Percentiles rank a stretch among this genome's conserved stretches.
Evolutionary conservation across 1,284 basidiomycete species (phyloP).

Genomic region (Lignosus rhinocerotis): DNA sequence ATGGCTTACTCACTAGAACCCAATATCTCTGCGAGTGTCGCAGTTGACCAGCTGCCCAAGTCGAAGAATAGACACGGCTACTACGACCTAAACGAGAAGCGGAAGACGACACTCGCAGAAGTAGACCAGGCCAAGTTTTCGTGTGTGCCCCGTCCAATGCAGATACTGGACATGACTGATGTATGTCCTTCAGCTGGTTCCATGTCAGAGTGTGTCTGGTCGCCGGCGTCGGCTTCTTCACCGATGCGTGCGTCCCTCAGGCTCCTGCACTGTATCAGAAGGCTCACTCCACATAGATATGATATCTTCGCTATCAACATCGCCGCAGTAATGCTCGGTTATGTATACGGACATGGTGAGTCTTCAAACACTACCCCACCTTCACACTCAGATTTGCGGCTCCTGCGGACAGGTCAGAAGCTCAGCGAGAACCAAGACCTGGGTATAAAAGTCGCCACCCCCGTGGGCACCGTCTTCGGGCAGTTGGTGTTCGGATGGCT

Average conservation of each 20-base stretch:
- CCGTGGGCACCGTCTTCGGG: constrained; percentile 62
- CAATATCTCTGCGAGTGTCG: not conserved
- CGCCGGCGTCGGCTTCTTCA: constrained; percentile 82
- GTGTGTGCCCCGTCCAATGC: constrained; percentile 22
- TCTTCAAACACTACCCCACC: not conserved
- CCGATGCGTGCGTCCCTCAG: constrained; percentile 55
- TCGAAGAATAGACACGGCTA: not conserved
- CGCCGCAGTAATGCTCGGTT: constrained; percentile 74
- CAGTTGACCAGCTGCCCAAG: not conserved
- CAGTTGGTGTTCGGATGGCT: constrained; percentile 59
- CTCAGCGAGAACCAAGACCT: constrained; percentile 65
- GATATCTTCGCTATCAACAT: constrained; percentile 65
- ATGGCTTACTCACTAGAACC: not conserved
- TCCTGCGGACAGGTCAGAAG: constrained; percentile 16
- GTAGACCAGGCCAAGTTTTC: constrained; percentile 56
- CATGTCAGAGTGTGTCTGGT: constrained; percentile 74
- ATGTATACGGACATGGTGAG: constrained; percentile 60
- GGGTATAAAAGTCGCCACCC: constrained; percentile 78
- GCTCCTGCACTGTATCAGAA: no score
- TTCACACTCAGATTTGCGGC: not conserved
- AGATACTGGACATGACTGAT: not conserved
- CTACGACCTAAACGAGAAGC: constrained; percentile 29
- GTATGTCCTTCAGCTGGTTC: constrained; percentile 33
- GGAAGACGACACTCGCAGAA: constrained; percentile 51
- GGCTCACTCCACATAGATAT: no score